Evolutionary conservation across 352 stramenopile genomes (phyloP).

Genomic region (Phytophthora tubulina): DNA sequence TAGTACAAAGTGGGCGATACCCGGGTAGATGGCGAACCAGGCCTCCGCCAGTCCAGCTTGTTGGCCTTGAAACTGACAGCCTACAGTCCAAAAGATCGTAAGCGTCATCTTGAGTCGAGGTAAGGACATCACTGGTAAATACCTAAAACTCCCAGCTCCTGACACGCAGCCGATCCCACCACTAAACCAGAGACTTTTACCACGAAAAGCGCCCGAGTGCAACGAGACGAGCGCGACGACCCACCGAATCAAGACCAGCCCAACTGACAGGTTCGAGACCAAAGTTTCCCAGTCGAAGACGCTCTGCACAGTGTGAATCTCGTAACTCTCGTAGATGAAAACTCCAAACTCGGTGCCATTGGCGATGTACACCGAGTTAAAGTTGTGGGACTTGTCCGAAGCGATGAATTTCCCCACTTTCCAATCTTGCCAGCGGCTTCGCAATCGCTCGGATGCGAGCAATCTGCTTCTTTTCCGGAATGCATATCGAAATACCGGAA

Average conservation of each 20-base stretch:
- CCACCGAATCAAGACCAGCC: conserved; percentile 25
- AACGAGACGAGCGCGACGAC: conserved; percentile 17
- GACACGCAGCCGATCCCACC: conserved; percentile 32
- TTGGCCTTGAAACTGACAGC: conserved; percentile 48
- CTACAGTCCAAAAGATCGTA: conserved; percentile 31
- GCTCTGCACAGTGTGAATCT: conserved; percentile 2
- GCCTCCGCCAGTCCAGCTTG: conserved; percentile 38
- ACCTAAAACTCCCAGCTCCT: conserved; percentile 25
- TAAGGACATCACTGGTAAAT: conserved; percentile 18
- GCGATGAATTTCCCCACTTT: conserved; percentile 18
- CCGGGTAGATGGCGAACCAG: conserved; percentile 44
- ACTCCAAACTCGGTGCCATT: conserved; percentile 13
- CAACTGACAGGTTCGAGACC: conserved; percentile 20
- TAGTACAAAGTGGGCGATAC: conserved; percentile 5
- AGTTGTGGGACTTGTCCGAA: conserved; percentile 2
- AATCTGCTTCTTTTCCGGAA: conserved; percentile 28
- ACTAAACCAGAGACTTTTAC: conserved; percentile 22
- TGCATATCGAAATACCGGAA: conserved; percentile 36
- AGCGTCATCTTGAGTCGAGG: conserved; percentile 24
- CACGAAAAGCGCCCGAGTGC: conserved; percentile 12
- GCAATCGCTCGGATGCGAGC: conserved; percentile 16
- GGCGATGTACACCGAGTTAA: conserved; percentile 18
- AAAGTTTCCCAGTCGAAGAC: conserved; percentile 33
- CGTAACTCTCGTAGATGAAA: conserved; percentile 14
- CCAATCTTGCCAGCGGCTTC: conserved; percentile 16